A percentile compares a stretch with the other conserved stretches of the same genome.
Evolutionary conservation across 2,329 filamentous ascomycete genomes (phyloP).

Genomic region (Xylaria sp.): DNA sequence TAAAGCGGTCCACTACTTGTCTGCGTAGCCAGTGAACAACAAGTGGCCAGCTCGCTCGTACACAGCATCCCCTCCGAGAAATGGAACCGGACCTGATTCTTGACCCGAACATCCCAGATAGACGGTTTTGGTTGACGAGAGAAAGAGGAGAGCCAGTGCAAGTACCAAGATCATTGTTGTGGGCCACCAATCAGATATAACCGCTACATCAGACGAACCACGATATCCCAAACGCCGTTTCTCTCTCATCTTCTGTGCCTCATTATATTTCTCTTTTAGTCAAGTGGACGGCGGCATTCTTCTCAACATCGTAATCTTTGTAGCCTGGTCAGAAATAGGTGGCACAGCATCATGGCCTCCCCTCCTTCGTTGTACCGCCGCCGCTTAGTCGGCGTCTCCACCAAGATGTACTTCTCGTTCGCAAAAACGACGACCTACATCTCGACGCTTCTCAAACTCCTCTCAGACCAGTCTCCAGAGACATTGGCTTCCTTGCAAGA

Average conservation of each 20-base stretch:
- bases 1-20: background rate
- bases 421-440: constrained; percentile 65
- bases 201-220: no score
- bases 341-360: constrained; percentile 17
- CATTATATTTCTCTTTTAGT: background rate
- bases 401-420: constrained; percentile 82
- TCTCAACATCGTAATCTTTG: background rate
- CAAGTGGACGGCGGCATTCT: background rate
- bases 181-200: no score
- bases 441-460: constrained; percentile 52
- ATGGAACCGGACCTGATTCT: background rate
- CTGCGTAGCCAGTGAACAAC: background rate
- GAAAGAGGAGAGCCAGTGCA: background rate
- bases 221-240: background rate
- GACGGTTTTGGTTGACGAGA: background rate
- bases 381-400: constrained; percentile 73
- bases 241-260: background rate
- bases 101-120: background rate
- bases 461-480: constrained; percentile 48
- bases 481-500: constrained; percentile 30
- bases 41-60: no score
- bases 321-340: background rate
- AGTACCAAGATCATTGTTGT: background rate
- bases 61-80: constrained; percentile 9
- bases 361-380: constrained; percentile 45